Evolutionary conservation across 2,329 filamentous ascomycete genomes (phyloP).

Genomic region (Furcasterigmium sp.): DNA sequence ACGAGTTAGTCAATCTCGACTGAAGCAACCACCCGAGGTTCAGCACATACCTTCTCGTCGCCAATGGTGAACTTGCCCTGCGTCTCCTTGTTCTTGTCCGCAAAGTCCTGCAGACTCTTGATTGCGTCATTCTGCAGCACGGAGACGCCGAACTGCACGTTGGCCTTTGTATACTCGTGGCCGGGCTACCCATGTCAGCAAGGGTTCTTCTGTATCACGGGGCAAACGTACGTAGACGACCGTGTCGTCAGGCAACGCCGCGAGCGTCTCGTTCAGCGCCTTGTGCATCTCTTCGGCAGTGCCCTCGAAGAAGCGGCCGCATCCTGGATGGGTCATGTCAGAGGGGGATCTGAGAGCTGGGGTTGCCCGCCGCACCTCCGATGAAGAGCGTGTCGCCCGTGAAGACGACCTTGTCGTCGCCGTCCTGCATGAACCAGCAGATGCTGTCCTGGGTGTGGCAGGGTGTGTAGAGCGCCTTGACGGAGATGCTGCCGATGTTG

Average conservation of each 20-base stretch:
- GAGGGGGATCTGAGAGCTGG: background rate
- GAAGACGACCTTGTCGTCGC: slow-evolving; percentile 71
- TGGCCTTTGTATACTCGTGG: slow-evolving; percentile 97
- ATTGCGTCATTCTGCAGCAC: slow-evolving; percentile 72
- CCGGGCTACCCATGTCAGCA: slow-evolving; percentile 57
- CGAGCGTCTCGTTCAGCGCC: slow-evolving; percentile 82
- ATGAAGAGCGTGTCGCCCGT: slow-evolving; percentile 97
- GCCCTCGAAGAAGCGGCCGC: slow-evolving; percentile 94
- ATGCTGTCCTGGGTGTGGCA: slow-evolving; percentile 99
- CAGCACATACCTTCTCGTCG: slow-evolving; percentile 74
- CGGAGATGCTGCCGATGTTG: slow-evolving; percentile 75
- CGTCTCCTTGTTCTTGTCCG: slow-evolving; percentile 76
- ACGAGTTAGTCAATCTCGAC: slow-evolving; percentile 5
- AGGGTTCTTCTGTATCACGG: background rate
- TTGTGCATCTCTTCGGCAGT: slow-evolving; percentile 86
- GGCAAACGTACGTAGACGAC: slow-evolving; percentile 69
- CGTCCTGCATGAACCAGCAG: slow-evolving; percentile 88
- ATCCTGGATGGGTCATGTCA: slow-evolving; percentile 49
- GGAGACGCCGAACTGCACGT: slow-evolving; percentile 80
- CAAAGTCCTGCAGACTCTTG: slow-evolving; percentile 71
- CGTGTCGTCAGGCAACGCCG: slow-evolving; percentile 79
- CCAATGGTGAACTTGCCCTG: slow-evolving; percentile 96
- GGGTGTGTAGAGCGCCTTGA: slow-evolving; percentile 88
- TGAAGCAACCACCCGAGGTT: background rate
- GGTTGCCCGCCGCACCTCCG: slow-evolving; percentile 52